Conservation (phyloP, 305 asterid genomes). For the Stenogyne calaminthoides region DNA sequence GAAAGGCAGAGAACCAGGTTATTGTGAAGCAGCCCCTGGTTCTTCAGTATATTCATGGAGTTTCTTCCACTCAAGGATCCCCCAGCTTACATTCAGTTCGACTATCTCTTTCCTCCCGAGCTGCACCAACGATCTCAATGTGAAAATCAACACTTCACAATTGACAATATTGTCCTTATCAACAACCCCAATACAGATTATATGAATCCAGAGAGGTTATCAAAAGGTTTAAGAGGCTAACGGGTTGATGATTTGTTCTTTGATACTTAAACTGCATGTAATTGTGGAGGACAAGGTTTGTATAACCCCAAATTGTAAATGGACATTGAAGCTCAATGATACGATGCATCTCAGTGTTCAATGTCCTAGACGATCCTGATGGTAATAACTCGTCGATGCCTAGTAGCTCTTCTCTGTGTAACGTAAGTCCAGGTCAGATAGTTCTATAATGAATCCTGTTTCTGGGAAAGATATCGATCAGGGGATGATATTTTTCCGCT, state of each 20-base stretch:
- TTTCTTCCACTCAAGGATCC: slow-evolving; percentile 35
- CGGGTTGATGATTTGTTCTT: slow-evolving; percentile 47
- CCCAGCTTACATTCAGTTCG: slow-evolving; percentile 41
- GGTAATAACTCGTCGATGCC: slow-evolving; percentile 20
- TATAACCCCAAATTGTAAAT: slow-evolving; percentile 23
- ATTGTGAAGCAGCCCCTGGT: slow-evolving; percentile 43
- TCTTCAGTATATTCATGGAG: slow-evolving; percentile 54
- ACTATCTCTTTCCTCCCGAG: slow-evolving; percentile 55
- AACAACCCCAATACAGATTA: slow-evolving; percentile 43
- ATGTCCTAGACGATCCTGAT: slow-evolving; percentile 10
- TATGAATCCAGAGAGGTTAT: slow-evolving; percentile 41
- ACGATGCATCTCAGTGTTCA: slow-evolving; percentile 14
- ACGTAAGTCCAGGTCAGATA: slow-evolving; percentile 25
- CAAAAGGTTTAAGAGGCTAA: slow-evolving; percentile 57
- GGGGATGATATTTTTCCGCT: slow-evolving; percentile 61
- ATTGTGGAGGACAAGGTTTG: slow-evolving; percentile 26
- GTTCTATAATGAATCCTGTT: slow-evolving; percentile 18
- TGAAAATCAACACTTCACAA: slow-evolving; percentile 31
- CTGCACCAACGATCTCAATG: slow-evolving; percentile 43
- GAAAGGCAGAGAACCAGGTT: slow-evolving; percentile 49
- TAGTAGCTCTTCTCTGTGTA: slow-evolving; percentile 20
- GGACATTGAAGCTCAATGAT: slow-evolving; percentile 16
- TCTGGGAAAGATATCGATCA: slow-evolving; percentile 36
- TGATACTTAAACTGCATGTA: slow-evolving; percentile 37
- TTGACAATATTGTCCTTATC: slow-evolving; percentile 51